Percentiles rank a stretch among this genome's conserved stretches.
phyloP scores from a whole-genome alignment of 108 stramenopile genomes.

The Skeletonema potamos region DNA sequence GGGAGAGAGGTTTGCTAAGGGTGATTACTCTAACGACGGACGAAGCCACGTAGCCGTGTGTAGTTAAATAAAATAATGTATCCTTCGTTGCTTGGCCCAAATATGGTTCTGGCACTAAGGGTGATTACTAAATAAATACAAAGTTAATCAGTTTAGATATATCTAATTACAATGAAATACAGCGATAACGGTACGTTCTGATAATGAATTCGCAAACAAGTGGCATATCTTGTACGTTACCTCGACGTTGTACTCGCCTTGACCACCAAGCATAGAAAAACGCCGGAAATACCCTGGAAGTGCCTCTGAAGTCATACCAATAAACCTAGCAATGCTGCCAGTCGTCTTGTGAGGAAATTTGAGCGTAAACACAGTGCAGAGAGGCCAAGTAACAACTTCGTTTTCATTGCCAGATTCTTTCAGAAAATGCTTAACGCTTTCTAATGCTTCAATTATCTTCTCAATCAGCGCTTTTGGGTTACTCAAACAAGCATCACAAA shows the following conservation, averaged over 20 bases:
- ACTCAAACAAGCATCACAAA: constrained; percentile 55
- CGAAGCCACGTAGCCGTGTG: too few species aligned
- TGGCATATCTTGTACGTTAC: constrained; percentile 44
- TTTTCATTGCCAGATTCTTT: neutral
- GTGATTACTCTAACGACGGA: too few species aligned
- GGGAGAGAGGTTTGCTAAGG: too few species aligned
- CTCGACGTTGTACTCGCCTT: constrained; percentile 7
- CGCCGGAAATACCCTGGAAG: constrained; percentile 21
- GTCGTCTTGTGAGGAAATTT: constrained; percentile 55
- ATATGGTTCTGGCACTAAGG: too few species aligned
- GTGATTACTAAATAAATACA: too few species aligned
- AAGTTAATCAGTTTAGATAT: too few species aligned
- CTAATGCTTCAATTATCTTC: constrained; percentile 22
- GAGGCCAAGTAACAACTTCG: constrained; percentile 33
- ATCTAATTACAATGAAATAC: too few species aligned
- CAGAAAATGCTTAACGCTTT: constrained; percentile 13
- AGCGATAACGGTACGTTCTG: constrained; percentile 52
- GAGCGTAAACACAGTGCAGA: constrained; percentile 48
- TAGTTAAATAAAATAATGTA: too few species aligned
- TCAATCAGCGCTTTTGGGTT: constrained; percentile 31
- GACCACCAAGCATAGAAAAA: constrained; percentile 20
- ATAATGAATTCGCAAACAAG: constrained; percentile 53
- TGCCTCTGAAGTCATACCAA: constrained; percentile 5
- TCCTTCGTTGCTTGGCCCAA: too few species aligned
- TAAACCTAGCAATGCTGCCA: constrained; percentile 42